Evolutionary conservation across 2,329 filamentous ascomycete genomes (phyloP).

Genomic region (Colletotrichum theobromicola): DNA sequence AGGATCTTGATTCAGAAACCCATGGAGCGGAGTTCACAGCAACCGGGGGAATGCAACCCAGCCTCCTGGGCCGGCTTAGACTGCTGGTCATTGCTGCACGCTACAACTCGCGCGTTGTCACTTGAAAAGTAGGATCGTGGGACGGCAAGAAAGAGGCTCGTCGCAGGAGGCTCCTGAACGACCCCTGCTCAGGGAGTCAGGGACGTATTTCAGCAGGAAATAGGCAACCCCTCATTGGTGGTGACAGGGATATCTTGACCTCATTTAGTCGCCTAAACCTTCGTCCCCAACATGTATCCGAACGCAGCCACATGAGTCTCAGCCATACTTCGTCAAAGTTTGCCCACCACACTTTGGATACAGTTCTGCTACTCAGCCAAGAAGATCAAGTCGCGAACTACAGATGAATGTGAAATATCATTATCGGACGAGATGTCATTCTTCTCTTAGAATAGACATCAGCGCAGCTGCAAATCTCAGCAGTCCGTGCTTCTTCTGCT

Average conservation of each 20-base stretch:
- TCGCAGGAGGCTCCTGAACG: not conserved
- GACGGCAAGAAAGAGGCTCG: not conserved
- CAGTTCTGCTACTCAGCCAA: not conserved
- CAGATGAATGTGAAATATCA: not conserved
- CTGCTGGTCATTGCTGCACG: not conserved
- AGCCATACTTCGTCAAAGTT: not conserved
- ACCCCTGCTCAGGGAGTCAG: not conserved
- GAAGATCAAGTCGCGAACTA: not conserved
- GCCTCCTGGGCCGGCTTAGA: not conserved
- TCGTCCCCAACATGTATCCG: not conserved
- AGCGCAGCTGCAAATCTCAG: not conserved
- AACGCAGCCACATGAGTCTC: not conserved
- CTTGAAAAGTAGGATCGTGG: not conserved
- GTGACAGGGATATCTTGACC: not conserved
- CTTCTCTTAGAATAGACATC: not conserved
- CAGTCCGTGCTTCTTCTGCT: not conserved
- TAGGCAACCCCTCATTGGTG: not conserved
- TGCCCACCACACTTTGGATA: not conserved
- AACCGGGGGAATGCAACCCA: not conserved
- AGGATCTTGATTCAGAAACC: not conserved
- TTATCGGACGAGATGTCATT: not conserved
- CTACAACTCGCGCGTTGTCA: not conserved
- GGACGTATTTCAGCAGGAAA: not conserved
- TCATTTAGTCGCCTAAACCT: not conserved
- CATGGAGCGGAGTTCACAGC: not conserved